Conservation (phyloP, 805 yeast genomes). For the Metschnikowia sp. region DNA sequence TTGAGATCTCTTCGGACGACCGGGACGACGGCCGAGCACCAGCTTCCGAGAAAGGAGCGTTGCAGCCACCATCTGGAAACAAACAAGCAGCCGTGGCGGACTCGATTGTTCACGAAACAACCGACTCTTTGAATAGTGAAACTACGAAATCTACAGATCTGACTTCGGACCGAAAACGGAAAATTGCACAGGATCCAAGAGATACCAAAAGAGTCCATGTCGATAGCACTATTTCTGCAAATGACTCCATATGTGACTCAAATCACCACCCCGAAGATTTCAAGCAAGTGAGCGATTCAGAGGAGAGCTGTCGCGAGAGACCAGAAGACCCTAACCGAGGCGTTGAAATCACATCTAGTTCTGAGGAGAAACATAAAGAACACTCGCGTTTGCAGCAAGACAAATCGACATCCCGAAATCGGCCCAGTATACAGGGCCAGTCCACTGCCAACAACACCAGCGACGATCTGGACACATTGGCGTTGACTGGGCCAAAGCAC, state of each 20-base stretch:
- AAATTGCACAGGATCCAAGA: background rate
- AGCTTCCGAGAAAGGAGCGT: too few relatives aligned
- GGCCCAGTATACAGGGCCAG: background rate
- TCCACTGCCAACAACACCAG: slow-evolving; percentile 1
- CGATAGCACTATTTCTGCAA: background rate
- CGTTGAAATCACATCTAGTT: slow-evolving; percentile 7
- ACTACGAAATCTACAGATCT: too few relatives aligned
- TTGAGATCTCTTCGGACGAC: slow-evolving; percentile 2
- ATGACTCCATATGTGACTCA: background rate
- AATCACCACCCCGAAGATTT: background rate
- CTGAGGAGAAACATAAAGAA: slow-evolving; percentile 2
- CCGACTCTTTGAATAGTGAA: too few relatives aligned
- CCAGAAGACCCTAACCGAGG: background rate
- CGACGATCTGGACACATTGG: background rate
- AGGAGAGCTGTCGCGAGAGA: slow-evolving; percentile 3
- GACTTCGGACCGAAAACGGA: background rate
- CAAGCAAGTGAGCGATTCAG: slow-evolving; percentile 13
- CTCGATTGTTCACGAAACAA: background rate
- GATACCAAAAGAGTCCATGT: background rate
- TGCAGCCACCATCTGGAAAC: background rate
- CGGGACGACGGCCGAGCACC: background rate
- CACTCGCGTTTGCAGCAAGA: too few relatives aligned
- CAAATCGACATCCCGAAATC: background rate
- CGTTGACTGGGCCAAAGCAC: background rate
- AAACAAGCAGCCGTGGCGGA: background rate